Conservation (phyloP, 768 basidiomycete species). For the Mycena pura region DNA sequence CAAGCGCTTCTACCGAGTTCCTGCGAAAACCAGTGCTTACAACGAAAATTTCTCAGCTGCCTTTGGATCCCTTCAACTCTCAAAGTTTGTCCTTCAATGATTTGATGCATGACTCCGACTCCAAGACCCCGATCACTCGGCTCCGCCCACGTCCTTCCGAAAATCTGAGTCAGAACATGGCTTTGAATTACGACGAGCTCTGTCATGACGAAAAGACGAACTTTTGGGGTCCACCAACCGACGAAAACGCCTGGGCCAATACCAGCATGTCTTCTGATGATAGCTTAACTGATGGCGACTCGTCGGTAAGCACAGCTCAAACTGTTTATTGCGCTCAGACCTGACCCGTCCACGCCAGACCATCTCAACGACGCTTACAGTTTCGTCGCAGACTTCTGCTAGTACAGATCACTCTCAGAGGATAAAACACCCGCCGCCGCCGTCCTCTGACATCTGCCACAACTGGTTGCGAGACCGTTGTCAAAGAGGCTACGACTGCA, state of each 20-base stretch:
- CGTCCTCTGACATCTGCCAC: slow-evolving; percentile 30
- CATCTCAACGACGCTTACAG: background rate
- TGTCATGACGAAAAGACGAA: background rate
- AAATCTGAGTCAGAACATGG: slow-evolving; percentile 10
- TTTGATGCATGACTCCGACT: slow-evolving; percentile 8
- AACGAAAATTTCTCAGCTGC: background rate
- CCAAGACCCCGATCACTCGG: slow-evolving; percentile 12
- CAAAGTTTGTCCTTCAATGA: background rate
- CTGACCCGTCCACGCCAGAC: background rate
- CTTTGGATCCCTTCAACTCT: background rate
- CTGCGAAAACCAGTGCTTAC: background rate
- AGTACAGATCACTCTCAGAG: background rate
- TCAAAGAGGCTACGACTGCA: slow-evolving; percentile 29
- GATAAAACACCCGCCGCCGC: slow-evolving; percentile 26
- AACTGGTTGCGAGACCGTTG: slow-evolving; percentile 42
- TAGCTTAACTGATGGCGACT: background rate
- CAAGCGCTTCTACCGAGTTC: background rate
- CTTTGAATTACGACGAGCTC: background rate
- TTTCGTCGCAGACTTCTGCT: slow-evolving; percentile 9
- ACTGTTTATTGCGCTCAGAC: background rate
- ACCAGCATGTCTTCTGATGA: slow-evolving; percentile 18
- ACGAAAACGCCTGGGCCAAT: background rate
- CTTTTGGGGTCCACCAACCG: background rate
- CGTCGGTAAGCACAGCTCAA: background rate
- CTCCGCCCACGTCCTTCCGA: slow-evolving; percentile 14